These are phyloP conservation scores for Phytophthora cactorum DNA, from an alignment of 352 stramenopile genomes.

Conservation along the genomic window DNA sequence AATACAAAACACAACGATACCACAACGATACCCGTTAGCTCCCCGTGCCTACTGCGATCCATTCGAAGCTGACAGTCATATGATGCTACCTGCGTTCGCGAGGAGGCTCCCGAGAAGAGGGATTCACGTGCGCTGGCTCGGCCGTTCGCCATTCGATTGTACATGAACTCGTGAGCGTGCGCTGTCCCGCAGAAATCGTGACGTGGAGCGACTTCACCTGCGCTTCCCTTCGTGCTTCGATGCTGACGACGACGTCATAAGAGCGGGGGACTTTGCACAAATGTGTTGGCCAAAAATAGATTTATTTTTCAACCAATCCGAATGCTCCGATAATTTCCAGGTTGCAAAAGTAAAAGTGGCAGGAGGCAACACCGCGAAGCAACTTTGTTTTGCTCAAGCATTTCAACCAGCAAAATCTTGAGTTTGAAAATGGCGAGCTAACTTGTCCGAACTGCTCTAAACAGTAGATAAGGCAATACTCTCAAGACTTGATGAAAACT, in stretches of 20 bases:
- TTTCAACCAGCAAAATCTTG: no score
- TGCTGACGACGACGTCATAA: slow-evolving; percentile 3
- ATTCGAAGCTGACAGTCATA: background rate
- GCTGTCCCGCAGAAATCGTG: slow-evolving; percentile 3
- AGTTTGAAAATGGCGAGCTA: no score
- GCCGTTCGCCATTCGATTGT: slow-evolving; percentile 81
- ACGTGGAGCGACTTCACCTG: slow-evolving; percentile 2
- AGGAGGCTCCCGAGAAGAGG: slow-evolving; percentile 69
- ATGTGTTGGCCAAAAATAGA: slow-evolving; percentile 16
- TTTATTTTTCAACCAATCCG: slow-evolving; percentile 5
- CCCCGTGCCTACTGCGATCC: background rate
- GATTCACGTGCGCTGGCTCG: slow-evolving; percentile 58
- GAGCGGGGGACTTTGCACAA: slow-evolving; percentile 2
- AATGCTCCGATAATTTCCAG: background rate
- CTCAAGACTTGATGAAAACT: background rate
- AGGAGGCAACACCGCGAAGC: no score
- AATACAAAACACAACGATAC: background rate
- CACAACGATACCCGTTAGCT: background rate
- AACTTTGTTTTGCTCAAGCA: no score
- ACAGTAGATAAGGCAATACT: background rate
- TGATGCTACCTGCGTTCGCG: slow-evolving; percentile 47
- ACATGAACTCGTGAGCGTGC: slow-evolving; percentile 52
- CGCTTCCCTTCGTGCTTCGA: slow-evolving; percentile 1
- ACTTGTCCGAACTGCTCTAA: no score
- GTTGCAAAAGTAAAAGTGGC: no score